Percentiles rank a stretch among this genome's conserved stretches.
Evolutionary conservation across 371 early-diverging fungal genomes (phyloP).

Genomic region (Mucor piriformis): DNA sequence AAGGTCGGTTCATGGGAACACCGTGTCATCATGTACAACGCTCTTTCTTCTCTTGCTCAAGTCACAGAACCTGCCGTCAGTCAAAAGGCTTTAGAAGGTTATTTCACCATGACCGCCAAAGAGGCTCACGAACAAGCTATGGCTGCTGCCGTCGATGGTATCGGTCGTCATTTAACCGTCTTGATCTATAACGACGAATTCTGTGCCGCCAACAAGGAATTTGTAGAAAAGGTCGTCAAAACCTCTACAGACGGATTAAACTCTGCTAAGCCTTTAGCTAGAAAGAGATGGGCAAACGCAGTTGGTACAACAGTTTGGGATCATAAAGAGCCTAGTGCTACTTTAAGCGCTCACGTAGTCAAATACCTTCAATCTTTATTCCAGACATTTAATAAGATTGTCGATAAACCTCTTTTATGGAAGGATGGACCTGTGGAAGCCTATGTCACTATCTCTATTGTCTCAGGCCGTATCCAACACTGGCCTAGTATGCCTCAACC

Average conservation of each 20-base stretch:
- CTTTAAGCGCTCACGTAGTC: conserved; percentile 32
- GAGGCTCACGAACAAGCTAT: conserved; percentile 81
- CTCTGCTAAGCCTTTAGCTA: conserved; percentile 58
- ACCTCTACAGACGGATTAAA: conserved; percentile 58
- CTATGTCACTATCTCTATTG: conserved; percentile 64
- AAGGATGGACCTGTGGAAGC: conserved; percentile 76
- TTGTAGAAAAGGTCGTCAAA: conserved; percentile 49
- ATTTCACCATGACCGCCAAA: conserved; percentile 71
- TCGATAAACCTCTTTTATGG: conserved; percentile 64
- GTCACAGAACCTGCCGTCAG: conserved; percentile 59
- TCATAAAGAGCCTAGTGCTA: conserved; percentile 36
- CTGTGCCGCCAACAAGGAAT: conserved; percentile 33
- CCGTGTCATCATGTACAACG: conserved; percentile 60
- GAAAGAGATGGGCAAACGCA: conserved; percentile 63
- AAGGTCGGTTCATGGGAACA: conserved; percentile 70
- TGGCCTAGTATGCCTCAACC: conserved; percentile 43
- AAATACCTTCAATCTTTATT: conserved; percentile 59
- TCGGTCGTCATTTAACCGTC: conserved; percentile 61
- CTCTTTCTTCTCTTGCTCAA: conserved; percentile 56
- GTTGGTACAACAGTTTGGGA: conserved; percentile 56
- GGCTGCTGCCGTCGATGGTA: conserved; percentile 63
- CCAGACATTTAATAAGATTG: conserved; percentile 62
- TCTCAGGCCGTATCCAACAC: conserved; percentile 50
- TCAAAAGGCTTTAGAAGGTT: conserved; percentile 60
- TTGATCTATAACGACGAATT: conserved; percentile 58